A percentile compares a stretch with the other conserved stretches of the same genome.
These are phyloP conservation scores for Russula virescens DNA, from an alignment of 768 basidiomycete species.

Conservation along the genomic window DNA sequence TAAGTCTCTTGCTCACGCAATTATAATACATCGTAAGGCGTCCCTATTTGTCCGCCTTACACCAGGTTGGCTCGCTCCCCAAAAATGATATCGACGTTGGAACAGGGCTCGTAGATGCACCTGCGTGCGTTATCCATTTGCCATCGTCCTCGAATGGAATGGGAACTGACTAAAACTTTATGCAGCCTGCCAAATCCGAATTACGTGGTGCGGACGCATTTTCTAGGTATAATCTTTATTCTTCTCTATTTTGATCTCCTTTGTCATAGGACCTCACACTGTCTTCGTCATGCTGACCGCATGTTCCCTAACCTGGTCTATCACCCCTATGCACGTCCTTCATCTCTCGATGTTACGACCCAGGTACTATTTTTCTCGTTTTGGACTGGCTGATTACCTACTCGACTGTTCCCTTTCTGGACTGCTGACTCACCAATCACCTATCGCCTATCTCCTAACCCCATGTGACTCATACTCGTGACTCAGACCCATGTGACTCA, in stretches of 20 bases:
- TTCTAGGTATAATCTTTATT: slow-evolving; percentile 50
- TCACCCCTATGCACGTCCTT: slow-evolving; percentile 43
- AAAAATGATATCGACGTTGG: slow-evolving; percentile 91
- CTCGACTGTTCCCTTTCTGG: no score
- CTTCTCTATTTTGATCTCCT: not conserved
- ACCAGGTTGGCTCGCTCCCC: slow-evolving; percentile 93
- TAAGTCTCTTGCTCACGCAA: no score
- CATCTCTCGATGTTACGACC: slow-evolving; percentile 64
- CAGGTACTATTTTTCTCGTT: no score
- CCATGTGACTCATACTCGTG: no score
- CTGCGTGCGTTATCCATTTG: slow-evolving; percentile 59
- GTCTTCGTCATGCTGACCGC: slow-evolving; percentile 34
- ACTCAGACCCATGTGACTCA: no score
- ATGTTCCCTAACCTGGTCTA: slow-evolving; percentile 56
- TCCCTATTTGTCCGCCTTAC: no score
- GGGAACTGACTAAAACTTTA: slow-evolving; percentile 43
- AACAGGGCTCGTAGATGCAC: slow-evolving; percentile 95
- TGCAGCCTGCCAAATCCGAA: slow-evolving; percentile 46
- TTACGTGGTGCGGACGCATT: slow-evolving; percentile 50
- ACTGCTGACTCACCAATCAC: no score
- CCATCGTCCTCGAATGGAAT: slow-evolving; percentile 13
- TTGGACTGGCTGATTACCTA: no score
- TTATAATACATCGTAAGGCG: no score
- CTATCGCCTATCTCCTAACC: no score
- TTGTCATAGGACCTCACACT: slow-evolving; percentile 18